Conservation (phyloP, 2,329 filamentous ascomycete genomes). For the Stemphylium beticola region DNA sequence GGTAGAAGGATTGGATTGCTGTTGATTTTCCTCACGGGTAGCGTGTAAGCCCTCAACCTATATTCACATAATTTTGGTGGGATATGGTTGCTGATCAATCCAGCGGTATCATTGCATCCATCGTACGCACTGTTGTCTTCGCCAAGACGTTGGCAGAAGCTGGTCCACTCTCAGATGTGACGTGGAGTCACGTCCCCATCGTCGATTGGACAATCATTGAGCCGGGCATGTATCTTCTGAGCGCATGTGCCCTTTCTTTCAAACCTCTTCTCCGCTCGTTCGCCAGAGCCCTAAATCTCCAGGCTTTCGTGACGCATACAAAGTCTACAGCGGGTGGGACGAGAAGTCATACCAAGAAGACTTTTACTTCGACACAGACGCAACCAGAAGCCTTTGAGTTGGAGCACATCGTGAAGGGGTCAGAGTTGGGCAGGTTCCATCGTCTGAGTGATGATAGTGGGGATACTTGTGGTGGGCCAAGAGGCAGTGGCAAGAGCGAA, state of each 20-base stretch:
- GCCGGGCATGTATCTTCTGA: conserved; percentile 34
- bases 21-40: conserved; percentile 37
- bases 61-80: too few species aligned
- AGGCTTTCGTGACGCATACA: conserved; percentile 25
- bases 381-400: conserved; percentile 13
- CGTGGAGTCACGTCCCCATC: conserved; percentile 28
- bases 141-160: conserved; percentile 11
- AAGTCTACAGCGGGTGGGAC: conserved; percentile 12
- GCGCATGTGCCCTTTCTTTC: conserved; percentile 32
- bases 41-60: conserved; percentile 23
- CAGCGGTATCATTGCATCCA: conserved; percentile 34
- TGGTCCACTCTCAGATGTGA: conserved; percentile 23
- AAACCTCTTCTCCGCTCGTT: conserved; percentile 33
- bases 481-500: not conserved
- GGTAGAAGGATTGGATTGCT: conserved; percentile 28
- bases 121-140: conserved; percentile 33
- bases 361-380: not conserved
- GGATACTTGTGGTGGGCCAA: not conserved
- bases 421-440: conserved; percentile 13
- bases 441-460: conserved; percentile 13
- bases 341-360: conserved; percentile 2
- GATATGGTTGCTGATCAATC: not conserved
- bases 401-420: conserved; percentile 14
- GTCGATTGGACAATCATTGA: conserved; percentile 37
- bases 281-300: conserved; percentile 25